Conservation (phyloP, 2,329 filamentous ascomycete species). For the Xylaria multiplex region DNA sequence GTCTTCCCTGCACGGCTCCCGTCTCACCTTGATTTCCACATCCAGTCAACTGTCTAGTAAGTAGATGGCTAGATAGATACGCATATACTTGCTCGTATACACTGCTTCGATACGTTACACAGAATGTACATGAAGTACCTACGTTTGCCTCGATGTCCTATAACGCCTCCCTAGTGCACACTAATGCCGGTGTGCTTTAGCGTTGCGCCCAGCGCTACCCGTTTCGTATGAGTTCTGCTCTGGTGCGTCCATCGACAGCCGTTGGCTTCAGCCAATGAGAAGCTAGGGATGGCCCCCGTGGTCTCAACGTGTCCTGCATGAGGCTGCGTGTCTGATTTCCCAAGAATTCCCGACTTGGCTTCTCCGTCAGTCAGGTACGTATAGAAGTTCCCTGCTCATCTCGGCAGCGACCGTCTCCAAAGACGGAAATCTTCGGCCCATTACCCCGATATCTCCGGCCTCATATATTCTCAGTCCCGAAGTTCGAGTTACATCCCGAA, state of each 20-base stretch:
- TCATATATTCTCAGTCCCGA: neutral
- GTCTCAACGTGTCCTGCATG: constrained; percentile 42
- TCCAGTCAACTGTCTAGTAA: neutral
- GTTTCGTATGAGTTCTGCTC: constrained; percentile 8
- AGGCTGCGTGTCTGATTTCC: constrained; percentile 37
- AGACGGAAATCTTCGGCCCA: constrained; percentile 8
- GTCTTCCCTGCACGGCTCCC: neutral
- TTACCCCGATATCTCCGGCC: constrained; percentile 31
- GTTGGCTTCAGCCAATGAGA: constrained; percentile 41
- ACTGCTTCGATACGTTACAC: constrained; percentile 16
- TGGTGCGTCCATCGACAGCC: neutral
- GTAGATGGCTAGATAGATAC: too few relatives aligned
- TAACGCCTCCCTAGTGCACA: neutral
- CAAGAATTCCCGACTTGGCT: constrained; percentile 12
- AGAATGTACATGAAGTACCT: neutral
- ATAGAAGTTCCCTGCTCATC: constrained; percentile 12
- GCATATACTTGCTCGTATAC: neutral
- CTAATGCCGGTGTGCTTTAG: constrained; percentile 13
- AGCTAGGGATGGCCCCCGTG: constrained; percentile 41
- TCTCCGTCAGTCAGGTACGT: constrained; percentile 29
- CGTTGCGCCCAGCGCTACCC: constrained; percentile 4
- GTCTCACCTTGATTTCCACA: constrained; percentile 16
- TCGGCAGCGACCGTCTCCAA: constrained; percentile 19
- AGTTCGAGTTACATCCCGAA: neutral
- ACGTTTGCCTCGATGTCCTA: too few relatives aligned